Evolutionary conservation across 2,329 filamentous ascomycete genomes (phyloP), one percentile per base, ranked within the genome.

Genomic region (Plectosphaerella cucumerina): DNA sequence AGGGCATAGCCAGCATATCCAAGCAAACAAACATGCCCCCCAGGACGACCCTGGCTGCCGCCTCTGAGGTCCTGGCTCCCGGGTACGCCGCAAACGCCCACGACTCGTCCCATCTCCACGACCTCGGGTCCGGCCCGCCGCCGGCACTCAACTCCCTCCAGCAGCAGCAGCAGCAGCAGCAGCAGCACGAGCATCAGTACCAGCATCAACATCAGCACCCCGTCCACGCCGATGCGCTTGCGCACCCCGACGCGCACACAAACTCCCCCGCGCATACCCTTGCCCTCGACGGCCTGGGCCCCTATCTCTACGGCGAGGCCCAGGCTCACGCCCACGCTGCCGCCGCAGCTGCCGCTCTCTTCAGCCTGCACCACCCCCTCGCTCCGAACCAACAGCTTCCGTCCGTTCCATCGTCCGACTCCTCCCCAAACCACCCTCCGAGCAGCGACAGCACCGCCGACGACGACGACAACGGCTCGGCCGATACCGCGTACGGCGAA

Each of bases 401-500:
- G 20, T 18, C 20, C 21, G 3, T 15, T 14, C 20, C 42, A 31
- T 9, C 26, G 26, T 31, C 21, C 20, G 20, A 15, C 42, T 21
- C 21, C 26, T 23, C 42, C 11, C 23, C 20, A 11, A 44, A 15
- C 39, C 39, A 42, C n/a, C 18, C n/a, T 6, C 39, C 39, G 18
- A 20, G 12, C 20, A 21, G 17, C n/a, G n/a, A 43, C 20, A 10
- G 5, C 21, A 26, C 21, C 20, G 21, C 11, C 42, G 42, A 44
- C 11, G 15, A 4, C n/a, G 18, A 39, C 15, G 35, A 39, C 35
- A 39, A 39, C 35, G 35, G 35, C 35, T 31, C 26, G n/a, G 44
- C 17, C 20, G 48, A 47, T 35, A 49, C 50, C 39, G 52, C 59
- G 45, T 43, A 57, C 14, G 53, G 56, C 18, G 51, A 56, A 26